Base-by-base conservation (phyloP, 805 yeast species). In the Ogataea methylovora region DNA sequence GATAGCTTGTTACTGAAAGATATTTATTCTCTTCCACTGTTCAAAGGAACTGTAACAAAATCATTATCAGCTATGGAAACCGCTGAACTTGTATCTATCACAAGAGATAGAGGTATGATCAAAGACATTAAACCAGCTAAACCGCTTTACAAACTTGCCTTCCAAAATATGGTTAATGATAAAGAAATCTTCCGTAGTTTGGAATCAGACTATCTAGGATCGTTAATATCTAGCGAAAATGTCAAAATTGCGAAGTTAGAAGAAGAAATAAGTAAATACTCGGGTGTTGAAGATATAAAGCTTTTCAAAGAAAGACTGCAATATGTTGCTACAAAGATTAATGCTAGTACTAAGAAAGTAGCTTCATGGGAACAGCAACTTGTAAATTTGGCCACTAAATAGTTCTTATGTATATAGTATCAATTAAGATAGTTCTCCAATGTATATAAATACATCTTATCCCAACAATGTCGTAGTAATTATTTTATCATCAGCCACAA, bases 111-210 rank as follows among this genome's bases (percentile, higher is more conserved):
- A 42, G 97, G 97, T 13, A 71, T 85, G 19, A 58, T 84, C 15
- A 61, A 66, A 29, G 69, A 71, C 6, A 72, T 92, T 14, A 57
- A 61, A 15, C 85, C 95, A 1, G 94, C 95, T 0, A 79, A 87
- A 47, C 97, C 98, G 3, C 61, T 92, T 16, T 87, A 66, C 55
- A 69, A 71, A 37, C 84, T 88, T 0, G 95, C 97, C 0, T 92
- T 90, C 60, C 48, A 65, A 37, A 71, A 71, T 39, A 64, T 92
- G 50, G 69, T 77, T 3, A 44, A 64, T 2, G 88, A 87, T 51
- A 48, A 61, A 12, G 65, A 67, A 13, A 58, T 83, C 6, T 71
- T 65, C 36, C 73, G 73, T 17, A 65, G 75, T 10, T 67, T 84
- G 53, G 94, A 86, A 52, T 65, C 79, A 3, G 68, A 73, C 17